A percentile compares a stretch with the other conserved stretches of the same genome.
Conservation (phyloP, 345 rosid species). For the Leavenworthia alabamica region DNA sequence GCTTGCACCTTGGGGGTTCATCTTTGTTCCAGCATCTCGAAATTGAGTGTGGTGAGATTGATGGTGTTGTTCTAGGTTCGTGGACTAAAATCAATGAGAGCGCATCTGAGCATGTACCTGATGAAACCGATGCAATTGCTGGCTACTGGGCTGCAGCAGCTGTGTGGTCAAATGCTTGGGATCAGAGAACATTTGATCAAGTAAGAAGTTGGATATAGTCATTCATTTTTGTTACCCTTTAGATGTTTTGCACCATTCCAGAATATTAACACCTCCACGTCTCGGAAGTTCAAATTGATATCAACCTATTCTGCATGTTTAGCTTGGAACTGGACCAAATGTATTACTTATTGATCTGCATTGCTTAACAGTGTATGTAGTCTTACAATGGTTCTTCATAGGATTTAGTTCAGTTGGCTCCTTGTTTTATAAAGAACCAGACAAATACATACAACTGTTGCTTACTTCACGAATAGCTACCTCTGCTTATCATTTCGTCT, state of each 20-base stretch:
- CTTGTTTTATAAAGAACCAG: not conserved
- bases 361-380: not conserved
- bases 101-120: slow-evolving; percentile 40
- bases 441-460: slow-evolving; percentile 3
- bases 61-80: slow-evolving; percentile 87
- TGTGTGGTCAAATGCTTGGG: slow-evolving; percentile 90
- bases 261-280: slow-evolving; percentile 4
- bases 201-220: slow-evolving; percentile 40
- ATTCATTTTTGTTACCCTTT: not conserved
- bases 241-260: slow-evolving; percentile 15
- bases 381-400: not conserved
- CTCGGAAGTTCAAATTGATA: slow-evolving; percentile 6
- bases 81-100: slow-evolving; percentile 63
- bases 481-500: not conserved
- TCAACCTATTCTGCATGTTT: slow-evolving; percentile 7
- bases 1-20: slow-evolving; percentile 44
- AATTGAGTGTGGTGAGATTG: slow-evolving; percentile 90
- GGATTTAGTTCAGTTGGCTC: not conserved
- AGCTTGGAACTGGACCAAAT: not conserved
- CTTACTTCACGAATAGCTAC: not conserved
- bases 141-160: slow-evolving; percentile 99
- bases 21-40: slow-evolving; percentile 33
- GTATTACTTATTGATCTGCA: not conserved
- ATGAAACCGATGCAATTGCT: slow-evolving; percentile 52
- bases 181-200: slow-evolving; percentile 84